Evolutionary conservation across 1,139 yeast genomes (phyloP).

Genomic region (Debaryomyces sp.): DNA sequence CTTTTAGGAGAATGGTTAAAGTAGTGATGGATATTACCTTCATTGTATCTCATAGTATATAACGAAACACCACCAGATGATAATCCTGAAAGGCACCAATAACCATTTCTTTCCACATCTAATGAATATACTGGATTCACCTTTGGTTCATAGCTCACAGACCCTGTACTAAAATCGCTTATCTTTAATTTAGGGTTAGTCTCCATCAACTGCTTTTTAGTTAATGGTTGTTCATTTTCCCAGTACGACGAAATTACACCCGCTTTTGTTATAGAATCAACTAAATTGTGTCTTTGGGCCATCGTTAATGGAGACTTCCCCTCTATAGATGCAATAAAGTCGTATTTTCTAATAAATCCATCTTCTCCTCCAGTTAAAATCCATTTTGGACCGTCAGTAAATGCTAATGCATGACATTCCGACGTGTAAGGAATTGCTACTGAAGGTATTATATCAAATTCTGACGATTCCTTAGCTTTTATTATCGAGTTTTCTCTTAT

Average conservation of each 20-base stretch:
- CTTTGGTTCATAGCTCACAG: conserved; percentile 60
- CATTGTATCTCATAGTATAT: conserved; percentile 81
- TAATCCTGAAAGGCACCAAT: conserved; percentile 85
- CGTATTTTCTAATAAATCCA: conserved; percentile 89
- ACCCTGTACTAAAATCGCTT: conserved; percentile 44
- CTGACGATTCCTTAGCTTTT: conserved; percentile 48
- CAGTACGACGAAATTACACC: conserved; percentile 86
- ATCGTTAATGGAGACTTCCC: conserved; percentile 91
- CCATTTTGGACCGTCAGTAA: conserved; percentile 85
- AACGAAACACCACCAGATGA: conserved; percentile 83
- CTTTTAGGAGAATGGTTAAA: conserved; percentile 46
- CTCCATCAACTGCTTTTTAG: conserved; percentile 40
- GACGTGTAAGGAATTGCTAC: conserved; percentile 75
- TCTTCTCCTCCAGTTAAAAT: conserved; percentile 95
- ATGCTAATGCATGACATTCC: conserved; percentile 74
- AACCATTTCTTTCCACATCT: conserved; percentile 80
- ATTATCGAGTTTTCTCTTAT: conserved; percentile 41
- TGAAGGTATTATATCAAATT: conserved; percentile 63
- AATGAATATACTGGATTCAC: conserved; percentile 86
- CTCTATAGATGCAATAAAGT: conserved; percentile 80
- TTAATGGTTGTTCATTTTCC: conserved; percentile 91
- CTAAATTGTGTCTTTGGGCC: conserved; percentile 86
- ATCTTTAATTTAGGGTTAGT: conserved; percentile 47
- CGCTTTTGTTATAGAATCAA: conserved; percentile 81
- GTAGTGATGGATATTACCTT: conserved; percentile 81